Conservation (phyloP, 2,329 filamentous ascomycete species). For the Colletotrichum eremochloae region DNA sequence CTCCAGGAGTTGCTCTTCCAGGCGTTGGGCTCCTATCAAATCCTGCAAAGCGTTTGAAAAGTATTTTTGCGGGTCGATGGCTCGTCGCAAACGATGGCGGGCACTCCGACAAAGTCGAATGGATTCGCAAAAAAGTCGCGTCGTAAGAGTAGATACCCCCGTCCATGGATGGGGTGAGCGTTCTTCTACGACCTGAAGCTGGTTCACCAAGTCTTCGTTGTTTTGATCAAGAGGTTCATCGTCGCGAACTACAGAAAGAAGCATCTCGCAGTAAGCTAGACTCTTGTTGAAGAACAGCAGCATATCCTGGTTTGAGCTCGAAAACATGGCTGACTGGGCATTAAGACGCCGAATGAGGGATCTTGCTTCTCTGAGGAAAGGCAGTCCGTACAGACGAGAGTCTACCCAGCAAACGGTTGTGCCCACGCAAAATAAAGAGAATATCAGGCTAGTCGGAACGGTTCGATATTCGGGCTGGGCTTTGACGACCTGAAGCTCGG, state of each 20-base stretch:
- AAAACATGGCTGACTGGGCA: slow-evolving; percentile 36
- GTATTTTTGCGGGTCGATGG: slow-evolving; percentile 45
- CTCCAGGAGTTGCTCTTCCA: slow-evolving; percentile 53
- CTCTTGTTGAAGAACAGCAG: slow-evolving; percentile 56
- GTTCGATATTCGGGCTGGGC: slow-evolving; percentile 39
- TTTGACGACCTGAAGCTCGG: slow-evolving; percentile 50
- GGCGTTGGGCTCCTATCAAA: slow-evolving; percentile 50
- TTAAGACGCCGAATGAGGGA: slow-evolving; percentile 47
- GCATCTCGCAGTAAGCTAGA: slow-evolving; percentile 56
- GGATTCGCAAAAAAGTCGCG: slow-evolving; percentile 51
- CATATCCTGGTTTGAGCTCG: slow-evolving; percentile 46
- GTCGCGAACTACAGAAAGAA: slow-evolving; percentile 54
- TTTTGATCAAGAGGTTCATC: slow-evolving; percentile 44
- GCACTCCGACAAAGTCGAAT: slow-evolving; percentile 54
- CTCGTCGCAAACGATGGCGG: slow-evolving; percentile 45
- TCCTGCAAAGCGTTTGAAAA: slow-evolving; percentile 48
- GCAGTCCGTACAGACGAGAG: slow-evolving; percentile 49
- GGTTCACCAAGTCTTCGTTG: neutral
- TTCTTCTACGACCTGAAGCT: slow-evolving; percentile 17
- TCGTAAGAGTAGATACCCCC: slow-evolving; percentile 52
- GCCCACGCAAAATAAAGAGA: slow-evolving; percentile 56
- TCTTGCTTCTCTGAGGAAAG: slow-evolving; percentile 51
- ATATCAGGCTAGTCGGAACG: slow-evolving; percentile 53
- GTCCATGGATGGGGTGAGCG: slow-evolving; percentile 54
- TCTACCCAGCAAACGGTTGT: slow-evolving; percentile 58